phyloP scores from a whole-genome alignment of 2,329 filamentous ascomycete species.

The Thielaviopsis musarum region DNA sequence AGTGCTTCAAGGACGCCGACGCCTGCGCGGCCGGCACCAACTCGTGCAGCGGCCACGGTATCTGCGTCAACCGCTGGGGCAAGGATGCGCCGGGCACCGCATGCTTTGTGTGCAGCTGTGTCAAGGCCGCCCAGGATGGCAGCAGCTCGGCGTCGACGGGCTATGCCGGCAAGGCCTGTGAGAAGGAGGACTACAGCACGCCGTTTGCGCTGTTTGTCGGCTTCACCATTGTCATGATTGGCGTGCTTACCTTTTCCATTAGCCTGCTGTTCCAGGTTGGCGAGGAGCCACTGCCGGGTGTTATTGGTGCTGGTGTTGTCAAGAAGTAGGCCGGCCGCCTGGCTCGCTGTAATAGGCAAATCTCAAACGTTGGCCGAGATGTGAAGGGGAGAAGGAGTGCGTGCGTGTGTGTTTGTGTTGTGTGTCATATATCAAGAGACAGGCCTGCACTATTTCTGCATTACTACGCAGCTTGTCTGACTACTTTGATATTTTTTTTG shows the following conservation, averaged over 20 bases:
- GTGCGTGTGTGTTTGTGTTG: background rate
- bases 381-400: no score
- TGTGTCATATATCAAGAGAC: background rate
- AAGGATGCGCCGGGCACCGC: conserved; percentile 24
- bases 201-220: conserved; percentile 77
- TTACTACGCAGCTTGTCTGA: background rate
- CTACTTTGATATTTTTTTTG: background rate
- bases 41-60: conserved; percentile 69
- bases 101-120: conserved; percentile 72
- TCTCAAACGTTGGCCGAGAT: no score
- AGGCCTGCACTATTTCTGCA: background rate
- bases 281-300: conserved; percentile 73
- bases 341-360: background rate
- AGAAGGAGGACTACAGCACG: conserved; percentile 79
- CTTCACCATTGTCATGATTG: conserved; percentile 54
- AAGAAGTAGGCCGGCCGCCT: conserved; percentile 32
- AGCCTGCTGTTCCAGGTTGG: conserved; percentile 71
- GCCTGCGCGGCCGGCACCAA: conserved; percentile 54
- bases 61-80: conserved; percentile 52
- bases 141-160: conserved; percentile 42
- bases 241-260: conserved; percentile 52
- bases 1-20: conserved; percentile 57
- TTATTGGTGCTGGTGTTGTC: conserved; percentile 89
- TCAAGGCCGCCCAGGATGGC: conserved; percentile 31
- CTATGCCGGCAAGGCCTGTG: conserved; percentile 76